phyloP scores from a whole-genome alignment of 2,329 filamentous ascomycete genomes.

The Thielaviopsis euricoi region DNA sequence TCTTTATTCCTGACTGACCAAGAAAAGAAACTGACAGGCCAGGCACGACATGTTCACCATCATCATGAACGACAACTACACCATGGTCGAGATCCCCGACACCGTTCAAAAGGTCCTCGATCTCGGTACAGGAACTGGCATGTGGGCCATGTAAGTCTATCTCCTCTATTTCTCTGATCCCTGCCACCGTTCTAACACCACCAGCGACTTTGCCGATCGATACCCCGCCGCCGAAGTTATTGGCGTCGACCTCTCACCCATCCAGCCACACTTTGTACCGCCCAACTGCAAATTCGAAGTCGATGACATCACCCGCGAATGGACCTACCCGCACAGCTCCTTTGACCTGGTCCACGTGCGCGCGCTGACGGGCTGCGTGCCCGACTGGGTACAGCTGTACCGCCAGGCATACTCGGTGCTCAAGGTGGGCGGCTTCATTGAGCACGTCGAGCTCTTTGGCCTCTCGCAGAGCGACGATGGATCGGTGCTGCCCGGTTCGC shows the following conservation, averaged over 20 bases:
- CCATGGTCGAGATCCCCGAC: conserved; percentile 19
- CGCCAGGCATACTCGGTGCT: conserved; percentile 26
- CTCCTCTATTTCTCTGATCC: not conserved
- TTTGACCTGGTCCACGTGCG: conserved; percentile 46
- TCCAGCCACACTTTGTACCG: conserved; percentile 39
- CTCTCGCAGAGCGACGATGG: conserved; percentile 15
- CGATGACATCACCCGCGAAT: conserved; percentile 39
- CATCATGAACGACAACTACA: conserved; percentile 18
- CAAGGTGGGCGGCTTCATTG: conserved; percentile 8
- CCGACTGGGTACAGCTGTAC: conserved; percentile 35
- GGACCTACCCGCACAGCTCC: conserved; percentile 27
- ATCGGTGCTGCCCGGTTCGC: conserved; percentile 11
- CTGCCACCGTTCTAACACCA: not conserved
- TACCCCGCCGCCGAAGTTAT: conserved; percentile 29
- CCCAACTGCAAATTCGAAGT: conserved; percentile 48
- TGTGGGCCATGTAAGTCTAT: conserved; percentile 20
- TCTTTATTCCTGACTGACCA: not conserved
- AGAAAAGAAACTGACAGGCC: not conserved
- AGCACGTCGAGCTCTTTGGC: conserved; percentile 13
- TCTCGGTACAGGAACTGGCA: conserved; percentile 22
- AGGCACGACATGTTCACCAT: conserved; percentile 18
- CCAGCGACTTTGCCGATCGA: conserved; percentile 19
- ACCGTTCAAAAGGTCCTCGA: conserved; percentile 19
- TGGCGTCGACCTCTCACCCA: conserved; percentile 40
- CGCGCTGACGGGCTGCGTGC: conserved; percentile 34